Evolutionary conservation across 345 rosid species (phyloP).

Genomic region (Salix brachista): DNA sequence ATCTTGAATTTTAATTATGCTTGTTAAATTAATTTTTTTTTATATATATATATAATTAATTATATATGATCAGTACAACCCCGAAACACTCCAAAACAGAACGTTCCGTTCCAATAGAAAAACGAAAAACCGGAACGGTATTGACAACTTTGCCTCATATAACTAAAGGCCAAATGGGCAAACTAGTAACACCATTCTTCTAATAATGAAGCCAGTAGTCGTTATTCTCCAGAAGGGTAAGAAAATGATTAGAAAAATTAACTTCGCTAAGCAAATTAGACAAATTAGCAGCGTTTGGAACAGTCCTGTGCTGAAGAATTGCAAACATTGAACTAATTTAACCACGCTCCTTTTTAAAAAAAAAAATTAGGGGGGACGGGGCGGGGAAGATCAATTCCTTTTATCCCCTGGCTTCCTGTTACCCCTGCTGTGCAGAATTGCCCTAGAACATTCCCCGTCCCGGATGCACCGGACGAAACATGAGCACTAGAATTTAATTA

Average conservation of each 20-base stretch:
- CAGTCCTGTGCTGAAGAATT: background rate
- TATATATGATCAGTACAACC: too few relatives aligned
- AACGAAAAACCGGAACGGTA: too few relatives aligned
- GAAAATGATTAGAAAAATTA: too few relatives aligned
- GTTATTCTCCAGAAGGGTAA: background rate
- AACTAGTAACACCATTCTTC: background rate
- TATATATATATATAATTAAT: too few relatives aligned
- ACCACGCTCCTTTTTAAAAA: background rate
- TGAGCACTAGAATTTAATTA: background rate
- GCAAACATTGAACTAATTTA: background rate
- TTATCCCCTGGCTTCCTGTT: background rate
- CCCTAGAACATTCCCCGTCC: background rate
- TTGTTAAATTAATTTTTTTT: too few relatives aligned
- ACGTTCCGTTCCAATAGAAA: too few relatives aligned
- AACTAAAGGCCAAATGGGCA: background rate
- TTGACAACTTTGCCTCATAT: too few relatives aligned
- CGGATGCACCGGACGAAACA: background rate
- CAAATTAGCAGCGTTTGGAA: background rate
- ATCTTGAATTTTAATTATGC: too few relatives aligned
- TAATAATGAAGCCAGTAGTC: background rate
- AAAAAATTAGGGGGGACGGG: too few relatives aligned
- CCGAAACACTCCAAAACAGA: too few relatives aligned
- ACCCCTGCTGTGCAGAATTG: too few relatives aligned
- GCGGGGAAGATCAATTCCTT: background rate
- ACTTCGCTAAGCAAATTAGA: too few relatives aligned